Evolutionary conservation across 176 grass and related monocot genomes (phyloP), one percentile per base, ranked within the genome.

Genomic region (Aegilops speltoides): DNA sequence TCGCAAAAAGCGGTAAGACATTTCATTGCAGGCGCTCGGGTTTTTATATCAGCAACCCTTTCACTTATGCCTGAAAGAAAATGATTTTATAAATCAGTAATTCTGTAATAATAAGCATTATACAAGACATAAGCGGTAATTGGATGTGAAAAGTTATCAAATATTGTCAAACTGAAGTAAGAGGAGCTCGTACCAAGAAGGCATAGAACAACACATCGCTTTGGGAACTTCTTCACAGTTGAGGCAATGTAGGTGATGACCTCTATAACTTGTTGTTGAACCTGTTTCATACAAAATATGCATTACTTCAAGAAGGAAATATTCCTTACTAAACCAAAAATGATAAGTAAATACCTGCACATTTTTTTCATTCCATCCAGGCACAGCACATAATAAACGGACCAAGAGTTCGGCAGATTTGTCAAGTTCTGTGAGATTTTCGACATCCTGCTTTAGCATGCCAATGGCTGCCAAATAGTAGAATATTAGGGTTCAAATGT

Each of bases 1-100:
- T 99, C 97, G 68, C 94, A 93, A 76, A 99, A 96, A 64, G 89
- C 87, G 19, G 97, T 96, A 68, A 99, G 92, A 77, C 97, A 99
- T 84, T 99, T 99, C 92, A 94, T 96, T 85, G 97, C 94, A 90
- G 91, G 83, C 12, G 54, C 48, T 41, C 97, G 90, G 64, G 94
- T 99, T 93, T 99, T 99, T 52, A 99, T 99, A 91, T 99, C 97
- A 83, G 97, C 97, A 71, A 96, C 94, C 86, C 87, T 96, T 93
- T 99, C 97, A 78, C 97, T 96, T 85, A 93, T 83, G 38, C 97
- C 97, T 99, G 90, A 31, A 48, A 72, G 71, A 78, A 88, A 70
- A 73, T 25, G 71, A 79, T 16, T 16, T 33, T 34, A 38, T 62
- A 46, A 26, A 66, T 71, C 32, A 77, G 9, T 20, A 80, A 76